phyloP scores from a whole-genome alignment of 2,329 filamentous ascomycete species.

The Trichoderma sp. region DNA sequence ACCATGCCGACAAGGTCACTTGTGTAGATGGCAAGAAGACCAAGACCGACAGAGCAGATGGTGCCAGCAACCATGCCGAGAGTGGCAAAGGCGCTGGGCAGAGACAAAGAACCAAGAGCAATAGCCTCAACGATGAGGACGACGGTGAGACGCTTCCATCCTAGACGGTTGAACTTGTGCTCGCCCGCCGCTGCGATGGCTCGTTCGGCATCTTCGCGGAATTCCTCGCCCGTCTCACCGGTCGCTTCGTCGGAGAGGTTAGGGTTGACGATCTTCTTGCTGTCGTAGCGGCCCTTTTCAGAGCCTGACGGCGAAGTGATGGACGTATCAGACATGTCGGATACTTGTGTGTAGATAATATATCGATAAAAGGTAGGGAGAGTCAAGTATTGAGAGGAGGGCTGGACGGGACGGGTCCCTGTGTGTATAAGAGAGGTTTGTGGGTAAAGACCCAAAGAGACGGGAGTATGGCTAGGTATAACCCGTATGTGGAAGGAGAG shows the following conservation, averaged over 20 bases:
- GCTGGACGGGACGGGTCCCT: not conserved
- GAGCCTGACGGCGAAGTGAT: conserved; percentile 14
- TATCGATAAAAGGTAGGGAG: not conserved
- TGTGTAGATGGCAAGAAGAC: conserved; percentile 51
- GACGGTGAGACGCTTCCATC: conserved; percentile 58
- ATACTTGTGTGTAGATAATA: not conserved
- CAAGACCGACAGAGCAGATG: conserved; percentile 45
- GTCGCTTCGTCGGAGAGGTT: conserved; percentile 29
- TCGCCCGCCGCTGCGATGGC: conserved; percentile 48
- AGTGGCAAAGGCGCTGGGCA: conserved; percentile 53
- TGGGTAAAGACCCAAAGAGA: not conserved
- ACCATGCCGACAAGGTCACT: conserved; percentile 50
- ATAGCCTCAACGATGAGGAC: conserved; percentile 60
- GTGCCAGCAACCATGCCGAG: conserved; percentile 56
- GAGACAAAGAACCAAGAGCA: conserved; percentile 53
- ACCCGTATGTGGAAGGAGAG: not conserved
- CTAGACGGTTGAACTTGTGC: conserved; percentile 54
- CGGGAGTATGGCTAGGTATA: not conserved
- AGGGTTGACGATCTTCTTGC: conserved; percentile 23
- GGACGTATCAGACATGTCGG: conserved; percentile 22
- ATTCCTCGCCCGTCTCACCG: conserved; percentile 43
- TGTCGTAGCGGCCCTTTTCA: conserved; percentile 20
- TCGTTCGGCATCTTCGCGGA: conserved; percentile 51
- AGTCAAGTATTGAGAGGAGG: not conserved
- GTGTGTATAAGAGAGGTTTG: not conserved